phyloP scores from a whole-genome alignment of 164 flowering plant genomes.

The Aristolochia contorta region DNA sequence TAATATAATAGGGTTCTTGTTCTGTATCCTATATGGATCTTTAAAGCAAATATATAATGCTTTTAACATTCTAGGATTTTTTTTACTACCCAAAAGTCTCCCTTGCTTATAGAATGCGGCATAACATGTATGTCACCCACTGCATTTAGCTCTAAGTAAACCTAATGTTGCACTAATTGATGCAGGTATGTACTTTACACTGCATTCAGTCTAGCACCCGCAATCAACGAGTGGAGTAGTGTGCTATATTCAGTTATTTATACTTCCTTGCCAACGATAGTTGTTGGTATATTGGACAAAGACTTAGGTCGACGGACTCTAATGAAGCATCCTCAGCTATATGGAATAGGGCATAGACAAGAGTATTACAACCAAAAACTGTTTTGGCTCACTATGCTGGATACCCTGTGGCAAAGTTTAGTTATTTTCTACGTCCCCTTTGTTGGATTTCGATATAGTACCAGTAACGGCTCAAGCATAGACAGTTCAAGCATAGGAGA shows the following conservation, averaged over 20 bases:
- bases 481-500: slow-evolving; percentile 74
- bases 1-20: no score
- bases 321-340: slow-evolving; percentile 64
- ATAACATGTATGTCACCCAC: no score
- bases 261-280: slow-evolving; percentile 73
- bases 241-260: slow-evolving; percentile 79
- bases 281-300: slow-evolving; percentile 84
- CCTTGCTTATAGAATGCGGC: no score
- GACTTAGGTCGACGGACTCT: slow-evolving; percentile 72
- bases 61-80: not conserved
- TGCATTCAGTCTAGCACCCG: slow-evolving; percentile 65
- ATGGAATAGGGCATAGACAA: slow-evolving; percentile 75
- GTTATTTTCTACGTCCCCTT: slow-evolving; percentile 66
- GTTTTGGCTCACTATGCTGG: slow-evolving; percentile 80
- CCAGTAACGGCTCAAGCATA: slow-evolving; percentile 40
- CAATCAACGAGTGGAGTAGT: slow-evolving; percentile 91
- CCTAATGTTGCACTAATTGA: not conserved
- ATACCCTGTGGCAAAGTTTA: slow-evolving; percentile 89
- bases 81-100: not conserved
- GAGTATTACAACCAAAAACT: slow-evolving; percentile 61
- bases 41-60: not conserved
- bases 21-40: no score
- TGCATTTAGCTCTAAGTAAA: not conserved
- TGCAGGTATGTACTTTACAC: slow-evolving; percentile 89
- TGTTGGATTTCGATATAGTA: slow-evolving; percentile 54